These are phyloP conservation scores for Trichoderma sp. DNA, from an alignment of 2,329 filamentous ascomycete genomes.

Conservation along the genomic window DNA sequence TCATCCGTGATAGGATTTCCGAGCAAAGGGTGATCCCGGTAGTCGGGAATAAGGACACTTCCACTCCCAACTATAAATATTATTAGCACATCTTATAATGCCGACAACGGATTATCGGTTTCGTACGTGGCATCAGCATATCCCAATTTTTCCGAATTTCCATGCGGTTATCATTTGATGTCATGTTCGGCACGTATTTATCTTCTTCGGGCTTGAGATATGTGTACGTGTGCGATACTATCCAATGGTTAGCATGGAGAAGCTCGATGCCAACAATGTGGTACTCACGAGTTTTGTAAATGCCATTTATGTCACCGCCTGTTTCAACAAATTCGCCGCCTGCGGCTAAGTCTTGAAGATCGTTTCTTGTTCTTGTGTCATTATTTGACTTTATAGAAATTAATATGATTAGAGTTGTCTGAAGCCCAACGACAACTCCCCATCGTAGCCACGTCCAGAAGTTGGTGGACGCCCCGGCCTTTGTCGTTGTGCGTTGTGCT, in stretches of 20 bases:
- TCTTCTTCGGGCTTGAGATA: background rate
- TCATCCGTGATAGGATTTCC: background rate
- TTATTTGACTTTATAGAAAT: background rate
- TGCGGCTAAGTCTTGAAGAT: background rate
- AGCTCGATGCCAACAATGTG: background rate
- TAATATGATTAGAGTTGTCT: background rate
- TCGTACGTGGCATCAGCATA: background rate
- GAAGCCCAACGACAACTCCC: background rate
- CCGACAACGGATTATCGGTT: background rate
- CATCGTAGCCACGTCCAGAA: background rate
- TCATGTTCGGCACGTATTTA: background rate
- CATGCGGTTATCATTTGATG: background rate
- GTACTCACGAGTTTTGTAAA: background rate
- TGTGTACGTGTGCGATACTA: background rate
- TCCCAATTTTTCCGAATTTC: constrained; percentile 1
- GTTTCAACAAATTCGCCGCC: background rate
- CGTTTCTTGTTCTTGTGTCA: background rate
- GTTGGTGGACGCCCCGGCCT: background rate
- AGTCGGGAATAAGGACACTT: background rate
- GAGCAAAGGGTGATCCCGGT: background rate
- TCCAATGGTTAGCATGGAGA: background rate
- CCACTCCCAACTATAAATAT: background rate
- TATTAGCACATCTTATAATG: background rate
- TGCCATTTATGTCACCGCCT: background rate
- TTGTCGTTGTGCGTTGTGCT: no score